These are phyloP conservation scores for Neoboletus magnificus DNA, from an alignment of 768 basidiomycete species.

Conservation along the genomic window DNA sequence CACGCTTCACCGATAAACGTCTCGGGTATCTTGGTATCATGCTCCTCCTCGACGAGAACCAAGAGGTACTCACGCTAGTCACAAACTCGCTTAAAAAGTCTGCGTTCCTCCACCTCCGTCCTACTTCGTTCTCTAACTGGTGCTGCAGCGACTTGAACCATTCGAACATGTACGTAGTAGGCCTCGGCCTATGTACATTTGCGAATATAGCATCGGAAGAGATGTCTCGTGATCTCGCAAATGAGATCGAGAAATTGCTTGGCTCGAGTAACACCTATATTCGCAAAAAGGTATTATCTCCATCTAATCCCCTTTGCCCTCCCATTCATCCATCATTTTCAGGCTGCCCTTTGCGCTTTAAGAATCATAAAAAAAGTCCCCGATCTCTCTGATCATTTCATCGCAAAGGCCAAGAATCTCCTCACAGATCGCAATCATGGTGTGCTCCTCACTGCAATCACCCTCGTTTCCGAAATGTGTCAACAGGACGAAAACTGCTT, in stretches of 20 bases:
- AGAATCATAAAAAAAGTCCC: slow-evolving; percentile 95
- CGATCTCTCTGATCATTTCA: slow-evolving; percentile 91
- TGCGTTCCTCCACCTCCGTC: neutral
- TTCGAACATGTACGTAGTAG: slow-evolving; percentile 98
- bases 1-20: slow-evolving; percentile 93
- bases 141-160: slow-evolving; percentile 92
- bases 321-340: neutral
- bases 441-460: slow-evolving; percentile 90
- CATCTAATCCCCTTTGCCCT: neutral
- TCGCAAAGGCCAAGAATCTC: slow-evolving; percentile 81
- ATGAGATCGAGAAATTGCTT: slow-evolving; percentile 95
- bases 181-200: slow-evolving; percentile 95
- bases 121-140: slow-evolving; percentile 7
- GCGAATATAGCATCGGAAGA: slow-evolving; percentile 99
- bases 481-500: slow-evolving; percentile 67
- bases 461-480: slow-evolving; percentile 94
- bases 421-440: slow-evolving; percentile 97
- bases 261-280: slow-evolving; percentile 99
- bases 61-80: slow-evolving; percentile 94
- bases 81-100: slow-evolving; percentile 99
- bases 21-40: slow-evolving; percentile 97
- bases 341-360: slow-evolving; percentile 95
- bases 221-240: slow-evolving; percentile 97
- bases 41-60: slow-evolving; percentile 95
- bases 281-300: slow-evolving; percentile 79